These are phyloP conservation scores for Diaporthe helianthi DNA, from an alignment of 2,329 filamentous ascomycete genomes.

Conservation along the genomic window DNA sequence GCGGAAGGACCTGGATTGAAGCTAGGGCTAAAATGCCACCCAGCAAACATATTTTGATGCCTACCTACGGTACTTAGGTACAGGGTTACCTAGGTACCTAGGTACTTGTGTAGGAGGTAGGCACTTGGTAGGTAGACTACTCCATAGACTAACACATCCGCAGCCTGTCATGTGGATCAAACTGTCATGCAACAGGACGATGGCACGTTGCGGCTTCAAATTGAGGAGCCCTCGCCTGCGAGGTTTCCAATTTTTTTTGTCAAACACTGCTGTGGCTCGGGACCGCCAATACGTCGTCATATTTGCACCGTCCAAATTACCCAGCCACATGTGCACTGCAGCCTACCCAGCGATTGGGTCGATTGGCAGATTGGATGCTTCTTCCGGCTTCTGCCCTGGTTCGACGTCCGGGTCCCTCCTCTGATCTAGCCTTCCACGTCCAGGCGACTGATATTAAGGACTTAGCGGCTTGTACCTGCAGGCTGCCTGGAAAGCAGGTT, in stretches of 20 bases:
- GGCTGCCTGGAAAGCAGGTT: neutral
- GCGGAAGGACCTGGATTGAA: neutral
- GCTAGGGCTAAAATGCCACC: too few relatives aligned
- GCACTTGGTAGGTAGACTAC: neutral
- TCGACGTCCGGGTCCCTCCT: neutral
- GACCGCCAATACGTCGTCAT: neutral
- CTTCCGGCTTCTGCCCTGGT: slow-evolving; percentile 9
- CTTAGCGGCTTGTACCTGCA: slow-evolving; percentile 26
- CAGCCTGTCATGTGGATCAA: slow-evolving; percentile 18
- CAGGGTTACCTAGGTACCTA: too few relatives aligned
- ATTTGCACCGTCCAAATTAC: neutral
- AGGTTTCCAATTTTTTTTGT: neutral
- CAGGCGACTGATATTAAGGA: slow-evolving; percentile 15
- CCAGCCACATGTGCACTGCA: neutral
- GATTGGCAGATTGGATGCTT: slow-evolving; percentile 14
- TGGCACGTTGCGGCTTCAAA: slow-evolving; percentile 5
- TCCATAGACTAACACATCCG: neutral
- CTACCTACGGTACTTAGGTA: too few relatives aligned
- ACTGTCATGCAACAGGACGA: slow-evolving; percentile 19
- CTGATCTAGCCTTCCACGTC: neutral
- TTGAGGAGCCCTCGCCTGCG: neutral
- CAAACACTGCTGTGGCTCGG: neutral
- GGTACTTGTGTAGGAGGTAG: too few relatives aligned
- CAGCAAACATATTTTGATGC: too few relatives aligned
- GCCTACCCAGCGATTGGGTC: neutral